These are phyloP conservation scores for Geotrichum phurueaensis DNA, from an alignment of 1,139 yeast genomes.

Conservation along the genomic window DNA sequence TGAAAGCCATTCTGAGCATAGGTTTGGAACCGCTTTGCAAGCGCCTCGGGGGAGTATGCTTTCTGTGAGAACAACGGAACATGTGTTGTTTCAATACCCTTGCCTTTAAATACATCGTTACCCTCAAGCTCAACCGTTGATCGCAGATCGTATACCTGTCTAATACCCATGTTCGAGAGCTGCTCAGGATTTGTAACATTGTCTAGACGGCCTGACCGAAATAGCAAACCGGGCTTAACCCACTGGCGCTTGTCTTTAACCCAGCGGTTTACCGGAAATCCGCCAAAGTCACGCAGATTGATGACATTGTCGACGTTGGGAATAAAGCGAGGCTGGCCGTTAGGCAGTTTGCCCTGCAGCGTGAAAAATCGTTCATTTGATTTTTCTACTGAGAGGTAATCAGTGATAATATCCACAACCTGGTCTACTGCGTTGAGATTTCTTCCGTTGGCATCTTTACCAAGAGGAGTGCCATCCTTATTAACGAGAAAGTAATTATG, in stretches of 20 bases:
- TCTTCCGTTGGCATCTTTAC: conserved; percentile 29
- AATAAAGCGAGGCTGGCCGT: conserved; percentile 11
- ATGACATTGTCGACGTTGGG: conserved; percentile 43
- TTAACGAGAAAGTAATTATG: conserved; percentile 53
- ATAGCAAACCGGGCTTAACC: conserved; percentile 53
- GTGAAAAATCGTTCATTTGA: conserved; percentile 50
- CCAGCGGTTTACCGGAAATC: conserved; percentile 46
- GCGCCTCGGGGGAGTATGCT: conserved; percentile 61
- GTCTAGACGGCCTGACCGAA: conserved; percentile 49
- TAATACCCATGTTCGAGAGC: conserved; percentile 41
- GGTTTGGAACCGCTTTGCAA: conserved; percentile 52
- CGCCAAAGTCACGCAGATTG: conserved; percentile 79
- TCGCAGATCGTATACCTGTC: conserved; percentile 62
- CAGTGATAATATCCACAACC: conserved; percentile 49
- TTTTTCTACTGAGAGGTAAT: conserved; percentile 47
- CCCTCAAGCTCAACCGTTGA: conserved; percentile 59
- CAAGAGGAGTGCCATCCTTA: not conserved
- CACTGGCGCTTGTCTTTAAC: conserved; percentile 13
- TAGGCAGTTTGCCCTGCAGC: conserved; percentile 20
- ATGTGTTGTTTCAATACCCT: conserved; percentile 49
- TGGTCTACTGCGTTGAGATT: conserved; percentile 53
- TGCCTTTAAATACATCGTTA: conserved; percentile 23
- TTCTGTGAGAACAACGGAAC: conserved; percentile 54
- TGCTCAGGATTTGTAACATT: not conserved
- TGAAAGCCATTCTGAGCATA: conserved; percentile 61